Conservation (phyloP, 2,329 filamentous ascomycete species). For the Scortechinia acanthostroma region DNA sequence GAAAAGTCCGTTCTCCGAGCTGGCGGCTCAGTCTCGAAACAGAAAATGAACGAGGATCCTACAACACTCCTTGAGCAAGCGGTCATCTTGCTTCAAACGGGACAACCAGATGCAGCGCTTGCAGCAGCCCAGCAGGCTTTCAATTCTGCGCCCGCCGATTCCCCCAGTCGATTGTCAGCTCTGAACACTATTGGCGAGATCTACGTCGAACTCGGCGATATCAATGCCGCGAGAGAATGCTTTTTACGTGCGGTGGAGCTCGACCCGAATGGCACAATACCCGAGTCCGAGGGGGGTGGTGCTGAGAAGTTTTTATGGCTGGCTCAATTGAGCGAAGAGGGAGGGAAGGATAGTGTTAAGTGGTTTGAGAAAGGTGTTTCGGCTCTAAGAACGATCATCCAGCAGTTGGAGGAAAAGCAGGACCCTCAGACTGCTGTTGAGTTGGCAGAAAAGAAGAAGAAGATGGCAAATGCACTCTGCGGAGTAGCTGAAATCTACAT, state of each 20-base stretch:
- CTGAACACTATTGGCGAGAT: conserved; percentile 53
- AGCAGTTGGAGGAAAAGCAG: conserved; percentile 30
- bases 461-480: conserved; percentile 56
- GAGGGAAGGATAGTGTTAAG: conserved; percentile 9
- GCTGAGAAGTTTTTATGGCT: conserved; percentile 62
- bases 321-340: conserved; percentile 40
- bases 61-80: conserved; percentile 48
- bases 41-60: conserved; percentile 38
- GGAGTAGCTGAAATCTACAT: conserved; percentile 62
- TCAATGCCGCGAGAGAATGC: conserved; percentile 42
- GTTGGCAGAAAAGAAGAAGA: conserved; percentile 46
- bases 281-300: conserved; percentile 44
- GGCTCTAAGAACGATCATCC: conserved; percentile 42
- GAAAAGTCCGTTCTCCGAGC: conserved; percentile 29
- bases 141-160: background rate
- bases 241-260: conserved; percentile 46
- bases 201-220: conserved; percentile 51
- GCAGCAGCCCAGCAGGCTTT: background rate
- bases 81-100: conserved; percentile 45
- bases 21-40: conserved; percentile 23
- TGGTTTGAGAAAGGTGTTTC: conserved; percentile 29
- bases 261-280: conserved; percentile 44
- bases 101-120: conserved; percentile 13
- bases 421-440: conserved; percentile 9
- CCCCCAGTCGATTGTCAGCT: conserved; percentile 30